Evolutionary conservation across 2,329 filamentous ascomycete genomes (phyloP).

Genomic region (Laburnicola sp.): DNA sequence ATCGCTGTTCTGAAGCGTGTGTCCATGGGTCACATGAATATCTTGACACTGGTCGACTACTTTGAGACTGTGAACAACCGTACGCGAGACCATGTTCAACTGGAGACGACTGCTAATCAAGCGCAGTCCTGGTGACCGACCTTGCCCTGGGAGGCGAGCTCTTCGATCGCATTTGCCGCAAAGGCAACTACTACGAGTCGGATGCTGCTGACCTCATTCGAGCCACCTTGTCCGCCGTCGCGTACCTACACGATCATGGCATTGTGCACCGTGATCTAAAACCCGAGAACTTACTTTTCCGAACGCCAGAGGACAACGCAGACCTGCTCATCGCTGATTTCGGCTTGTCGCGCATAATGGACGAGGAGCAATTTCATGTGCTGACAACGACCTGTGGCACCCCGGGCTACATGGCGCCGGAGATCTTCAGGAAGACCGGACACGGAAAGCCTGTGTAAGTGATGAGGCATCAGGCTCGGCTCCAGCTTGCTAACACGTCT

Average conservation of each 20-base stretch:
- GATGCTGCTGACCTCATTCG: conserved; percentile 95
- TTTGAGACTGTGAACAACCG: conserved; percentile 99
- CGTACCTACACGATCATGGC: conserved; percentile 96
- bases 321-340: conserved; percentile 97
- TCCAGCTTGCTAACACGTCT: conserved; percentile 16
- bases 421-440: conserved; percentile 98
- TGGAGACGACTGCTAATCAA: conserved; percentile 12
- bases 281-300: conserved; percentile 94
- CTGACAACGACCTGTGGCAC: conserved; percentile 97
- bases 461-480: background rate
- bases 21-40: conserved; percentile 99
- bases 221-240: conserved; percentile 93
- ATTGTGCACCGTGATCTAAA: conserved; percentile 98
- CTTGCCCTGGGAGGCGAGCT: conserved; percentile 94
- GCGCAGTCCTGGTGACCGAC: conserved; percentile 83
- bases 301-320: conserved; percentile 96
- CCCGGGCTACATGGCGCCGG: conserved; percentile 97
- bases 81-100: conserved; percentile 43
- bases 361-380: conserved; percentile 97
- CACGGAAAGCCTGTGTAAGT: conserved; percentile 90
- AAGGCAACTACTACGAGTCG: conserved; percentile 97
- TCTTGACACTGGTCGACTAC: conserved; percentile 95
- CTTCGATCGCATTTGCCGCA: conserved; percentile 97
- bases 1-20: conserved; percentile 96
- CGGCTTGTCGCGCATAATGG: conserved; percentile 94